Base-by-base conservation (phyloP, 2,329 filamentous ascomycete species). In the Aspergillus ustus region DNA sequence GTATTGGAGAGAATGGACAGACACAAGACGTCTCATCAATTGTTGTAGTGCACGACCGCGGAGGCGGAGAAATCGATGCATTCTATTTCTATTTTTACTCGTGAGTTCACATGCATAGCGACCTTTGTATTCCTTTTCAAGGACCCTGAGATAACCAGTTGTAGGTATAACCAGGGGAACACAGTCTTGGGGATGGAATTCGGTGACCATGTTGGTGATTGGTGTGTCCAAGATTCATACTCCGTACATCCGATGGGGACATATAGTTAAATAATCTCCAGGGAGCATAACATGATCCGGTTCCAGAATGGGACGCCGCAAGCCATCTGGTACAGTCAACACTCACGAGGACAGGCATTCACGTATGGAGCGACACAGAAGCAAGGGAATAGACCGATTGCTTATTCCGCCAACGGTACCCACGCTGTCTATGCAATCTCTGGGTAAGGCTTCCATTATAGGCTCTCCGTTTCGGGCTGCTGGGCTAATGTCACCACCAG, bases 241-340 rank as follows among this genome's bases (percentile, higher is more conserved):
- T 4, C 19, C 8, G 20, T 37, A 7, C n/a, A 17, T 51, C 40
- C 4, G 1, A 19, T 25, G 31, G 9, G 13, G 43, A 45, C 11
- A 34, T 54, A 7, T 52, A 9, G 28, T 46, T 49, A 25, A 28
- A 25, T 19, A 29, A 11, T 46, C 63, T 70, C 45, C 45, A 84
- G 83, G 86, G 87, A 89, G 70, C 87, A 89, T 72, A 87, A 84
- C 58, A 88, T 89, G 86, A 79, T 91, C 34, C 86, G 88, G 11
- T 91, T 91, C 73, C 55, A 78, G 17, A 78, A 87, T 57, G 84
- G 84, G 9, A 64, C 68, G 1, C 88, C 88, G 0, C 73, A 81
- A 63, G 78, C 81, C 1, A 72, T 90, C 13, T 90, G 87, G 85
- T 89, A 83, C 69, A 85, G 82, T 56, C 87, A 90, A 69, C 88